phyloP scores from a whole-genome alignment of 106 monocot species.

The Xerophyta viscosa region DNA sequence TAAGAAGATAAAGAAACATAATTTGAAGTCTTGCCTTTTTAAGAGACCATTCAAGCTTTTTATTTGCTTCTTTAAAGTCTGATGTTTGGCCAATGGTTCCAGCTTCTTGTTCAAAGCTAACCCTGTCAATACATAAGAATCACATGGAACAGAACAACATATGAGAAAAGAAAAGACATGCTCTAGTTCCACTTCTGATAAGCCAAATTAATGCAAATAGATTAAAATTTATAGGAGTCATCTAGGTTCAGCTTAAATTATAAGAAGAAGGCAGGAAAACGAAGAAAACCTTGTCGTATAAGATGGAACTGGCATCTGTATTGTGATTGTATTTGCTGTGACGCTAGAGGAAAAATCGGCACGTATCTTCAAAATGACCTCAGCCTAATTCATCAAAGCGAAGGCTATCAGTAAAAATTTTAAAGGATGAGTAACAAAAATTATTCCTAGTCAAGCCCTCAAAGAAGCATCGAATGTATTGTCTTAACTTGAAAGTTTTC shows the following conservation, averaged over 20 bases:
- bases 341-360: constrained; percentile 80
- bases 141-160: background rate
- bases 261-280: constrained; percentile 5
- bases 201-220: too few relatives aligned
- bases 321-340: constrained; percentile 61
- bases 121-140: constrained; percentile 32
- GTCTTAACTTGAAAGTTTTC: too few relatives aligned
- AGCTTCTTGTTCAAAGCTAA: constrained; percentile 85
- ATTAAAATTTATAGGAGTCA: too few relatives aligned
- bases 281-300: constrained; percentile 93
- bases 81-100: constrained; percentile 76
- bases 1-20: background rate
- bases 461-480: too few relatives aligned
- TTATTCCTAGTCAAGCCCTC: too few relatives aligned
- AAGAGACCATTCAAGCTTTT: constrained; percentile 81
- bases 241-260: too few relatives aligned
- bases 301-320: constrained; percentile 91
- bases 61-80: constrained; percentile 89
- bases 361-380: constrained; percentile 78
- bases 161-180: constrained; percentile 2
- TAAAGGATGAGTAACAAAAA: too few relatives aligned
- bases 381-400: too few relatives aligned
- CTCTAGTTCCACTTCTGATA: too few relatives aligned
- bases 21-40: constrained; percentile 52
- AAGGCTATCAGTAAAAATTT: too few relatives aligned